Conservation (phyloP, 768 basidiomycete genomes). For the Agaricus sinodeliciosus region DNA sequence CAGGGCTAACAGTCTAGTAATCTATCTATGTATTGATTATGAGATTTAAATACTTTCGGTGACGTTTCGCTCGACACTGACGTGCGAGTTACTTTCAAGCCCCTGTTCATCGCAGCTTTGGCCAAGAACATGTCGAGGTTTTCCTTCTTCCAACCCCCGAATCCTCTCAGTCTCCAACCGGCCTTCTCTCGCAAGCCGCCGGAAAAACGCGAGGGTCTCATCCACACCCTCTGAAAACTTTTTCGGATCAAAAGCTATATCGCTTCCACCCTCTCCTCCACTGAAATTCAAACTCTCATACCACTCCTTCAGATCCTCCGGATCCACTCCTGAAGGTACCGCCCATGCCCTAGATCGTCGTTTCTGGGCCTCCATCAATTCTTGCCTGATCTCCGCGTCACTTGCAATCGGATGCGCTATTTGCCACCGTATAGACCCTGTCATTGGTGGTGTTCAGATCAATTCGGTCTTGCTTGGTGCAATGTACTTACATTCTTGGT, state of each 20-base stretch:
- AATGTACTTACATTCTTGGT: background rate
- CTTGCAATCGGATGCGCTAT: conserved; percentile 33
- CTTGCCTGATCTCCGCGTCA: conserved; percentile 27
- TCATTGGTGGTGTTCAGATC: background rate
- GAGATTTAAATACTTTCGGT: too few species aligned
- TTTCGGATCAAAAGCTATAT: conserved; percentile 17
- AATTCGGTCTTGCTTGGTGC: background rate
- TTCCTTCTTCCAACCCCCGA: conserved; percentile 30
- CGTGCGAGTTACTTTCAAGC: background rate
- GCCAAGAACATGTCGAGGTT: conserved; percentile 38
- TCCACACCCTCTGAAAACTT: conserved; percentile 30
- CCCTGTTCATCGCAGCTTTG: conserved; percentile 8
- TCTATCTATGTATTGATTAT: too few species aligned
- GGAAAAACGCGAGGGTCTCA: conserved; percentile 29
- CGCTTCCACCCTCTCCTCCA: conserved; percentile 23
- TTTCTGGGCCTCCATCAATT: conserved; percentile 25
- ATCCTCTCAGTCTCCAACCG: conserved; percentile 31
- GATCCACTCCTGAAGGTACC: conserved; percentile 43
- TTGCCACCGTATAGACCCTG: conserved; percentile 62
- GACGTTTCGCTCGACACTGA: too few species aligned
- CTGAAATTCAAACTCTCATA: conserved; percentile 42
- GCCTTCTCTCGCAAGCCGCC: conserved; percentile 42
- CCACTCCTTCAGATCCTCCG: conserved; percentile 34
- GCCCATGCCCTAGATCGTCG: conserved; percentile 41
- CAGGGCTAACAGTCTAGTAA: background rate